Evolutionary conservation across 371 early-diverging fungal genomes (phyloP), one percentile per base, ranked within the genome.

Genomic region (Syncephalastrum contaminatum): DNA sequence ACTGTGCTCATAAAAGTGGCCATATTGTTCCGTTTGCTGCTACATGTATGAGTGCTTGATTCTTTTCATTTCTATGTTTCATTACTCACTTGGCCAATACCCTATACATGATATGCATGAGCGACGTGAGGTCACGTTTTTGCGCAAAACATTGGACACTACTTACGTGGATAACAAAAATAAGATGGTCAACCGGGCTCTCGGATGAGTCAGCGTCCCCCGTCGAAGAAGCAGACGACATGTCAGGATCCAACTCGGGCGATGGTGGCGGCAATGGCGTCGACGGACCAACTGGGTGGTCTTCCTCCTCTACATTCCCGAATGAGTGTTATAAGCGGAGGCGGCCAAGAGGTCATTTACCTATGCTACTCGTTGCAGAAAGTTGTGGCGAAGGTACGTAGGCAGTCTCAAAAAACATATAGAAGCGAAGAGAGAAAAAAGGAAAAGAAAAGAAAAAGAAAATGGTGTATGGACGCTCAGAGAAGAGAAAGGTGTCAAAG

Each of bases 121-220:
- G 40, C 30, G 46, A 24, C 10, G 36, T 30, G 36, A 30, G 36
- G 36, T 30, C 36, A 30, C 36, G 36, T 30, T 10, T 30, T 30
- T 30, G 36, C 36, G 10, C 39, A 45, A 18, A 14, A 41, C 25
- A 56, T n/a, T n/a, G n/a, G n/a, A n/a, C n/a, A 25, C 25, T 5
- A 25, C 64, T 67, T 72, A 64, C 78, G 65, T 87, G 88, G 49
- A 87, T 81, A 24, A 87, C 80, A 60, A 84, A 85, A 40, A 80
- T 66, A 3, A 80, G 40, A 43, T 79, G 80, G 30, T 79, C 69
- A 10, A 79, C 69, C 41, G 75, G 69, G 39, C 59, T 62, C 44
- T 71, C 60, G 25, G 43, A 48, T 19, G 60, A 27, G 4, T 59
- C 63, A 44, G 62, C 63, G 44, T 66, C 69, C 7, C 48, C 10